Conservation (phyloP, 2,329 filamentous ascomycete genomes). For the Paraphaeosphaeria minitans region DNA sequence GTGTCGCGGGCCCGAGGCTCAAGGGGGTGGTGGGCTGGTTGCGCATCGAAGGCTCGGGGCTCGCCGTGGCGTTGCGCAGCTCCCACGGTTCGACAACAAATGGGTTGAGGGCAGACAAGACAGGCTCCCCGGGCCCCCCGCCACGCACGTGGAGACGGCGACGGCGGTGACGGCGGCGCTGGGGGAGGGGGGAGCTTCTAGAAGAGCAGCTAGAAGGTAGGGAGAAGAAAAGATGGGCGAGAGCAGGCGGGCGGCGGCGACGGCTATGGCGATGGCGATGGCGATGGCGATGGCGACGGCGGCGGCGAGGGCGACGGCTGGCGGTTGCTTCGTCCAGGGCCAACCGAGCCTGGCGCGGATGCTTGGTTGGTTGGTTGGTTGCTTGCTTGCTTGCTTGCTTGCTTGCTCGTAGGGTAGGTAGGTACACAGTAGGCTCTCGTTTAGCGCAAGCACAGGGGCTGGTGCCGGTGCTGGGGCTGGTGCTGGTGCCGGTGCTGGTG, state of each 20-base stretch:
- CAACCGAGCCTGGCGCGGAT: neutral
- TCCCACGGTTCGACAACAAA: neutral
- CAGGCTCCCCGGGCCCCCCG: neutral
- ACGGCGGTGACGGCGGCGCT: neutral
- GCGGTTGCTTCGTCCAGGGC: neutral
- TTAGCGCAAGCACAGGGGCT: slow-evolving; percentile 4
- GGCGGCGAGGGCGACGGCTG: neutral
- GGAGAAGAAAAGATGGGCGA: too few species aligned
- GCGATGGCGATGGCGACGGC: neutral
- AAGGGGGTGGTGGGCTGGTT: neutral
- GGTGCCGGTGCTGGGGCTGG: too few species aligned
- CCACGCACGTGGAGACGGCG: slow-evolving; percentile 5
- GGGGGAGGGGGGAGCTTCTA: slow-evolving; percentile 4
- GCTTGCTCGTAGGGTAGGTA: too few species aligned
- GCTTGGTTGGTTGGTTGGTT: too few species aligned
- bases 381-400: too few species aligned
- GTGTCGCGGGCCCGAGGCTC: slow-evolving; percentile 2
- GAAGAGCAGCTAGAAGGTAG: slow-evolving; percentile 9
- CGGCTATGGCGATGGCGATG: too few species aligned
- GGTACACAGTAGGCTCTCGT: neutral
- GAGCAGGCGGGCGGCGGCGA: neutral
- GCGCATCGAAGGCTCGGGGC: neutral
- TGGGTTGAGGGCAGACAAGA: neutral
- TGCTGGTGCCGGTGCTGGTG: too few species aligned
- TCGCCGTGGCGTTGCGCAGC: neutral